Conservation (phyloP, 2,329 filamentous ascomycete species). For the Aspergillus nomiae region DNA sequence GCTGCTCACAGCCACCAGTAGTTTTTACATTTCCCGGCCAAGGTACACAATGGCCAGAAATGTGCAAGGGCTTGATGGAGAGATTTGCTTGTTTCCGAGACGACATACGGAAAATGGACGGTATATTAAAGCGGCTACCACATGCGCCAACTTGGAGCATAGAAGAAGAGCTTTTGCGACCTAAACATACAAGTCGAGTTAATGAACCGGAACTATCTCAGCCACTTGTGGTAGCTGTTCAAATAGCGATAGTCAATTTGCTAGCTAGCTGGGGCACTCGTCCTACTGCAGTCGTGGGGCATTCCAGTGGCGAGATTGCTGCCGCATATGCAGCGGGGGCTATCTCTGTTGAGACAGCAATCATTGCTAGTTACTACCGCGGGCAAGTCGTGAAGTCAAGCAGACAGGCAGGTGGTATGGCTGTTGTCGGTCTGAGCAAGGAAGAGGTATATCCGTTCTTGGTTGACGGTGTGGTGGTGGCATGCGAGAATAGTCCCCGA, state of each 20-base stretch:
- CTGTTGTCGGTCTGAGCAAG: slow-evolving; percentile 20
- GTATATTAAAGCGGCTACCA: background rate
- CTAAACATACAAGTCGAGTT: background rate
- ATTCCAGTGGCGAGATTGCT: slow-evolving; percentile 38
- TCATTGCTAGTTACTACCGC: slow-evolving; percentile 4
- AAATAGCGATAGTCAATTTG: slow-evolving; percentile 33
- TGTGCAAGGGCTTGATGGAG: slow-evolving; percentile 4
- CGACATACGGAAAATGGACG: slow-evolving; percentile 1
- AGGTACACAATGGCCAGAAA: slow-evolving; percentile 26
- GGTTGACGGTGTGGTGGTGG: slow-evolving; percentile 22
- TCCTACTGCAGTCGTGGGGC: slow-evolving; percentile 28
- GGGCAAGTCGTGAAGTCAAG: background rate
- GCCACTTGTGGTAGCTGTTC: slow-evolving; percentile 25
- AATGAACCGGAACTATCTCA: slow-evolving; percentile 7
- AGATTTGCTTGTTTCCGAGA: background rate
- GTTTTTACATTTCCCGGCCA: slow-evolving; percentile 31
- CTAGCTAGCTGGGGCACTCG: slow-evolving; percentile 26
- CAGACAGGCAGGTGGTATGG: slow-evolving; percentile 17
- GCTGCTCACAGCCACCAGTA: background rate
- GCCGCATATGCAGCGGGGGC: slow-evolving; percentile 13
- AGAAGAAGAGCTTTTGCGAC: background rate
- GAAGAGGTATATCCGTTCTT: slow-evolving; percentile 11
- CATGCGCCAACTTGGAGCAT: slow-evolving; percentile 1
- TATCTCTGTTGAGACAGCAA: slow-evolving; percentile 5
- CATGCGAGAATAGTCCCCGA: slow-evolving; percentile 42